Evolutionary conservation across 139 green algal genomes (phyloP).

Genomic region (Prasinococcaceae sp.): DNA sequence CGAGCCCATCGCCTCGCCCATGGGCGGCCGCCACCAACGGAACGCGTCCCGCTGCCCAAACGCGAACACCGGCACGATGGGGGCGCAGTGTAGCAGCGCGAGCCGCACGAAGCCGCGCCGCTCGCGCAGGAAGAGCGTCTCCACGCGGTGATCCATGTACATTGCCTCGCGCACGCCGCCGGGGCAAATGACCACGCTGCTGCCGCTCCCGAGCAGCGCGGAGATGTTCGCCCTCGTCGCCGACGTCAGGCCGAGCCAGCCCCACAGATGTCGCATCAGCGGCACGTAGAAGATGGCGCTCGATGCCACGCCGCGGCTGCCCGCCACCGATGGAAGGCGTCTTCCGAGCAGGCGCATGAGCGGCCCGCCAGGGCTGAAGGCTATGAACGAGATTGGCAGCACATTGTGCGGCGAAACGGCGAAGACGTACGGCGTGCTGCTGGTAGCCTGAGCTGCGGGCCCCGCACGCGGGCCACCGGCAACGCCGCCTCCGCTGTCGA

Average conservation of each 20-base stretch:
- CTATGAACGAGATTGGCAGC: conserved; percentile 10
- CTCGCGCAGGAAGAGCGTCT: conserved; percentile 47
- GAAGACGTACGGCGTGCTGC: conserved; percentile 8
- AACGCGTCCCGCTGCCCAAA: conserved; percentile 72
- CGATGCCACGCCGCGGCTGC: neutral
- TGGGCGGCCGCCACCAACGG: conserved; percentile 1
- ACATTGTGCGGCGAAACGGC: conserved; percentile 20
- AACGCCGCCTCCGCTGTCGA: too few species aligned
- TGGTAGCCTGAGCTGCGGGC: too few species aligned
- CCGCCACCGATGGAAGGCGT: neutral
- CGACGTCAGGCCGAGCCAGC: conserved; percentile 44
- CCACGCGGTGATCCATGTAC: conserved; percentile 41
- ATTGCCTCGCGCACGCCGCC: conserved; percentile 60
- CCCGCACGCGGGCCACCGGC: too few species aligned
- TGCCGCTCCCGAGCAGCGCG: conserved; percentile 23
- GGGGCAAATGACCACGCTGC: conserved; percentile 35
- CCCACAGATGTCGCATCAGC: conserved; percentile 51
- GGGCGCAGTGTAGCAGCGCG: conserved; percentile 42
- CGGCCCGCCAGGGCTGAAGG: conserved; percentile 1
- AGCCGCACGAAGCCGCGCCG: conserved; percentile 59
- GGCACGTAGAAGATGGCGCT: conserved; percentile 32
- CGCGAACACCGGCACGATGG: conserved; percentile 63
- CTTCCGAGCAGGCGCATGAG: conserved; percentile 1
- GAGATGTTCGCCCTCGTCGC: conserved; percentile 23
- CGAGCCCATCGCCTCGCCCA: neutral